These are phyloP conservation scores for Hemisphaericaspora lyxosophila DNA, from an alignment of 1,139 yeast genomes.

Conservation along the genomic window DNA sequence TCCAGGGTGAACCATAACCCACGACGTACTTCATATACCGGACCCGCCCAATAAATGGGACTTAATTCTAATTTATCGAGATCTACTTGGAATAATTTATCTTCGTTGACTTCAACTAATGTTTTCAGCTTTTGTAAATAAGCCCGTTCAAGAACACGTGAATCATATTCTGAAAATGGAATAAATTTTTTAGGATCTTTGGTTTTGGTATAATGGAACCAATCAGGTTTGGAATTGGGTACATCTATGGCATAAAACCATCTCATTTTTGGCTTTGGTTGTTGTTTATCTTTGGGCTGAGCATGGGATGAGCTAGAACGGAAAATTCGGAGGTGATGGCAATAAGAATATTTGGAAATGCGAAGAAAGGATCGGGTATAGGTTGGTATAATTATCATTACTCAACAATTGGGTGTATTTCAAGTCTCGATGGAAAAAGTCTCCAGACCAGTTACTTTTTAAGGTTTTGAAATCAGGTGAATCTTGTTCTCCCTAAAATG, in stretches of 20 bases:
- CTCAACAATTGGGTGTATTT: too few relatives aligned
- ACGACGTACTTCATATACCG: constrained; percentile 76
- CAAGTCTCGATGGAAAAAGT: too few relatives aligned
- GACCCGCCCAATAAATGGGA: constrained; percentile 91
- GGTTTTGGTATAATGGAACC: constrained; percentile 48
- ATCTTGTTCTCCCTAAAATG: too few relatives aligned
- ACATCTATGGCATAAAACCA: constrained; percentile 88
- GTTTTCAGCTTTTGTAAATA: constrained; percentile 16
- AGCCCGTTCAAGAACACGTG: constrained; percentile 52
- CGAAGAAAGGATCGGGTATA: too few relatives aligned
- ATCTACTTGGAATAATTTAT: constrained; percentile 72
- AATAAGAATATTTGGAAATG: too few relatives aligned
- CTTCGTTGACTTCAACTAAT: constrained; percentile 71
- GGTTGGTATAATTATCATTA: too few relatives aligned
- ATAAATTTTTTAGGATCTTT: constrained; percentile 59
- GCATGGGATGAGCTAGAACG: too few relatives aligned
- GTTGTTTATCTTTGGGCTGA: too few relatives aligned
- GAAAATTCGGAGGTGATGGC: too few relatives aligned
- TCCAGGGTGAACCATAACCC: constrained; percentile 79
- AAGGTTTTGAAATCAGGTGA: too few relatives aligned
- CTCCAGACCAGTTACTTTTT: too few relatives aligned
- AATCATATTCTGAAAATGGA: constrained; percentile 69
- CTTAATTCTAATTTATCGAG: constrained; percentile 49
- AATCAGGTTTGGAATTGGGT: constrained; percentile 66
- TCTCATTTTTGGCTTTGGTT: constrained; percentile 20